These are phyloP conservation scores for Claviceps purpurea DNA, from an alignment of 2,329 filamentous ascomycete genomes.

Conservation along the genomic window DNA sequence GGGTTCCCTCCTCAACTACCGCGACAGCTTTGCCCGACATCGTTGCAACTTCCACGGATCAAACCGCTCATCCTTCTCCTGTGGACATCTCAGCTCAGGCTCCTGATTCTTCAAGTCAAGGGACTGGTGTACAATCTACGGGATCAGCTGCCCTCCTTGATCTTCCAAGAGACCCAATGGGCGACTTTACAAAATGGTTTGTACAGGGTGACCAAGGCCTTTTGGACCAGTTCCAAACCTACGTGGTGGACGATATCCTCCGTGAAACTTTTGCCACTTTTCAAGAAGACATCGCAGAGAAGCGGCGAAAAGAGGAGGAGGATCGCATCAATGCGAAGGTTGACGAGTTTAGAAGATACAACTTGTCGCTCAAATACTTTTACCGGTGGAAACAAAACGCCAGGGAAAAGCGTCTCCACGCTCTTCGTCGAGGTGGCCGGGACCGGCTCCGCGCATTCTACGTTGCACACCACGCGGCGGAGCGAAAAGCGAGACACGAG, in stretches of 20 bases:
- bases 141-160: neutral
- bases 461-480: slow-evolving; percentile 21
- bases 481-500: slow-evolving; percentile 21
- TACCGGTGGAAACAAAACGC: slow-evolving; percentile 41
- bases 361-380: slow-evolving; percentile 39
- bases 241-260: slow-evolving; percentile 32
- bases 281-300: slow-evolving; percentile 26
- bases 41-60: neutral
- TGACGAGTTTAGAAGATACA: slow-evolving; percentile 33
- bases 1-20: neutral
- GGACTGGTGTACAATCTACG: neutral
- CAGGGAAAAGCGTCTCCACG: slow-evolving; percentile 32
- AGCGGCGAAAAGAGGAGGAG: slow-evolving; percentile 33
- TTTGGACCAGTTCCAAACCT: slow-evolving; percentile 35
- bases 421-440: slow-evolving; percentile 37
- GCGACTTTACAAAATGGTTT: slow-evolving; percentile 40
- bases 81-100: neutral
- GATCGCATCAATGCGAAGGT: slow-evolving; percentile 31
- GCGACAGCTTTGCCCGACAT: neutral
- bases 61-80: neutral
- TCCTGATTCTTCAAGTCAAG: neutral
- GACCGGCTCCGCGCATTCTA: slow-evolving; percentile 36
- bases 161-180: slow-evolving; percentile 28
- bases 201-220: slow-evolving; percentile 40
- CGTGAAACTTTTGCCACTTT: slow-evolving; percentile 27